A percentile compares a stretch with the other conserved stretches of the same genome.
Conservation (phyloP, 495 filamentous ascomycete species). For the Penicillium pulvis region DNA sequence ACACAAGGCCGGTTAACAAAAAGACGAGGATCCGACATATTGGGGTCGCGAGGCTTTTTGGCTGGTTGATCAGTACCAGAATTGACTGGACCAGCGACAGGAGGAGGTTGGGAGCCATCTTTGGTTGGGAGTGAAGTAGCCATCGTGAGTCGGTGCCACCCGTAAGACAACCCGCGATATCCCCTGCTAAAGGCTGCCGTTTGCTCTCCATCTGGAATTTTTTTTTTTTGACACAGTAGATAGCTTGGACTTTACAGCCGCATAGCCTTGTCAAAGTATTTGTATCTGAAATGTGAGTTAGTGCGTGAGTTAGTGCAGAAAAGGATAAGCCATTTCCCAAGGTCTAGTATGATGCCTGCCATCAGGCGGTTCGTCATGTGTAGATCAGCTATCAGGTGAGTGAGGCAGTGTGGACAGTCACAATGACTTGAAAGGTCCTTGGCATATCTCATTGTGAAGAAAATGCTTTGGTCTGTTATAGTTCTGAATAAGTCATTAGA, state of each 20-base stretch:
- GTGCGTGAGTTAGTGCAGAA: not conserved
- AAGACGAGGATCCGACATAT: slow-evolving; percentile 45
- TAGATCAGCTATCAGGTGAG: slow-evolving; percentile 17
- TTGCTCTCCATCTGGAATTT: slow-evolving; percentile 24
- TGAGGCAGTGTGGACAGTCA: slow-evolving; percentile 11
- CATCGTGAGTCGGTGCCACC: not conserved
- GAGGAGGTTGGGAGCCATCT: slow-evolving; percentile 2
- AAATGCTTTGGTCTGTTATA: not conserved
- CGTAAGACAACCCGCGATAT: not conserved
- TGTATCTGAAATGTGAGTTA: not conserved
- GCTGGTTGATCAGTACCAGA: slow-evolving; percentile 2
- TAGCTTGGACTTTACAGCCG: not conserved
- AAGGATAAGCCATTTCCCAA: not conserved
- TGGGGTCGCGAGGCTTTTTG: slow-evolving; percentile 30
- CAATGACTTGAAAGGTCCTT: slow-evolving; percentile 14
- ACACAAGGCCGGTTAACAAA: slow-evolving; percentile 49
- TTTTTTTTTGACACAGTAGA: not conserved
- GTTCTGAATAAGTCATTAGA: not conserved
- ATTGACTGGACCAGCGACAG: not conserved
- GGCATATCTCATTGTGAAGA: not conserved
- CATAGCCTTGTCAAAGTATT: not conserved
- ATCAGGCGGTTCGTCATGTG: slow-evolving; percentile 34
- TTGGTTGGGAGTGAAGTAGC: slow-evolving; percentile 4
- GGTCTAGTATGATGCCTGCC: slow-evolving; percentile 15
- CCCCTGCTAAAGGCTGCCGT: slow-evolving; percentile 2